phyloP scores from a whole-genome alignment of 148 eudicot genomes.

The Amaranthus palmeri region DNA sequence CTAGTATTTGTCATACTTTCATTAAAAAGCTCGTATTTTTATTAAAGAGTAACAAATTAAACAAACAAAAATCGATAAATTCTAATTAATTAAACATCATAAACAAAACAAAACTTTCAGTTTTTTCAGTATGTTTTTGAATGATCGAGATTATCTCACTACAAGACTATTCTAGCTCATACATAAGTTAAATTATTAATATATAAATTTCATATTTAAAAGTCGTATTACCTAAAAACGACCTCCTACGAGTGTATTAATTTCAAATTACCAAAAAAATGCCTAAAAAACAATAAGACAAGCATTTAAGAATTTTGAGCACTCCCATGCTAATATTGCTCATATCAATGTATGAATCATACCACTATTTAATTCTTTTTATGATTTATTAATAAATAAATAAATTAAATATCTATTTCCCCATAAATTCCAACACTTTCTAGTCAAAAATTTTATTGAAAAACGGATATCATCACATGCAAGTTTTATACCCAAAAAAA shows the following conservation, averaged over 20 bases:
- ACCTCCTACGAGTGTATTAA: too few relatives aligned
- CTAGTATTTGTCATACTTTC: too few relatives aligned
- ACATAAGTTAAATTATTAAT: too few relatives aligned
- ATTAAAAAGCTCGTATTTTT: too few relatives aligned
- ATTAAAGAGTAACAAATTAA: neutral
- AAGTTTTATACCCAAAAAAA: neutral
- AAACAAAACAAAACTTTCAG: neutral
- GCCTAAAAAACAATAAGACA: conserved; percentile 9
- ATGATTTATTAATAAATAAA: neutral
- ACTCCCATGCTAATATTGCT: conserved; percentile 22
- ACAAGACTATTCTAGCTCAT: too few relatives aligned
- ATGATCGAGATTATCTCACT: too few relatives aligned
- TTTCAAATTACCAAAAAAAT: neutral
- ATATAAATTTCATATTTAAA: too few relatives aligned
- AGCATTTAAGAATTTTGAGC: conserved; percentile 21
- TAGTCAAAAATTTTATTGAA: conserved; percentile 10
- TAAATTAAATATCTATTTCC: too few relatives aligned
- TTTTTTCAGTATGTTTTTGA: neutral
- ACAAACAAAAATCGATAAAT: conserved; percentile 5
- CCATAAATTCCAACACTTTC: neutral
- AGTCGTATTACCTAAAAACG: too few relatives aligned
- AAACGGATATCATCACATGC: neutral
- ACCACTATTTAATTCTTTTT: neutral
- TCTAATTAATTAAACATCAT: neutral
- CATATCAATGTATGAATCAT: conserved; percentile 7